Conservation (phyloP, 768 basidiomycete species). For the Astraeus odoratus region DNA sequence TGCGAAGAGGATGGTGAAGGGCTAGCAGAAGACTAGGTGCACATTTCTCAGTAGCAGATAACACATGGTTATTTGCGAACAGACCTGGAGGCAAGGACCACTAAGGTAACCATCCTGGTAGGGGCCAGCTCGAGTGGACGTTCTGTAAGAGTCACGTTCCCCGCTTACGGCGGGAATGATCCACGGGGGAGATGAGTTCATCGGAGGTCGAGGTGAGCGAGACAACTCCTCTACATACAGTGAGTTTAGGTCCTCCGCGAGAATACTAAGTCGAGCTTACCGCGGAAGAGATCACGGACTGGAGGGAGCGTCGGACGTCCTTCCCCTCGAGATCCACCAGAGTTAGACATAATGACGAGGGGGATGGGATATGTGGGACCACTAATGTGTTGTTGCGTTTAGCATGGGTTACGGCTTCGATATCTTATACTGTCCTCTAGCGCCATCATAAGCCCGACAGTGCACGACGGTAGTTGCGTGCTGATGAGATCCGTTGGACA, state of each 20-base stretch:
- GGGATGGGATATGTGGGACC: conserved; percentile 13
- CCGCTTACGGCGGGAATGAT: conserved; percentile 38
- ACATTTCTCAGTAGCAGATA: conserved; percentile 4
- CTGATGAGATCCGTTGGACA: conserved; percentile 18
- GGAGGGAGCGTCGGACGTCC: conserved; percentile 59
- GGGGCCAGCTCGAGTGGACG: conserved; percentile 19
- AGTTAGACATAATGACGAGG: conserved; percentile 26
- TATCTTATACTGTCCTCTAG: background rate
- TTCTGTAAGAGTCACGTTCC: conserved; percentile 17
- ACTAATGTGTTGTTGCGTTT: conserved; percentile 7
- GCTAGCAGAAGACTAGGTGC: conserved; percentile 14
- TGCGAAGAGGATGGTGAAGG: conserved; percentile 19
- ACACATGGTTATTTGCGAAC: background rate
- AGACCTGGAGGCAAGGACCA: conserved; percentile 28
- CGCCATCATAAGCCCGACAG: background rate
- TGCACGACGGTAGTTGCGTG: conserved; percentile 14
- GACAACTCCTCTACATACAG: conserved; percentile 41
- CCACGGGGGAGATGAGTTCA: conserved; percentile 36
- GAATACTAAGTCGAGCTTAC: conserved; percentile 26
- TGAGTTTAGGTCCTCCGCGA: background rate
- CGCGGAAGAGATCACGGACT: conserved; percentile 63
- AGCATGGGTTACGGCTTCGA: conserved; percentile 1
- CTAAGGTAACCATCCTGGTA: conserved; percentile 18
- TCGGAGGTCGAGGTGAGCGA: conserved; percentile 31
- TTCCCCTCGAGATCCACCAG: conserved; percentile 17